Base-by-base conservation (phyloP, 345 rosid species). In the Alliaria petiolata region DNA sequence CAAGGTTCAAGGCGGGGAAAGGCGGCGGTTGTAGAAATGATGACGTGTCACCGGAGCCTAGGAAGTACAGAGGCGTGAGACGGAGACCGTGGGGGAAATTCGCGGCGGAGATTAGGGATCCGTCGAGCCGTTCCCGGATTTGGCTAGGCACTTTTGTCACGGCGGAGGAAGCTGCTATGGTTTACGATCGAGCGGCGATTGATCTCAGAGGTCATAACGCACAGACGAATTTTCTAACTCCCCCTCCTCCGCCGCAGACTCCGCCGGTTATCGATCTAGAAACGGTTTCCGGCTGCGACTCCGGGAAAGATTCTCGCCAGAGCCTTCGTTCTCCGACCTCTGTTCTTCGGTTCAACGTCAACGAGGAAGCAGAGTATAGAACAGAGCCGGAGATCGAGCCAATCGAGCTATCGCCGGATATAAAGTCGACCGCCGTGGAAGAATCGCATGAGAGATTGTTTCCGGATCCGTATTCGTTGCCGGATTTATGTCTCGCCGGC, bases 61-160 rank as follows among this genome's bases (percentile, higher is more conserved):
- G 14, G 4, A 75, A 75, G 53, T 75, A 75, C 49, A 75, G 74
- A 68, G 74, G 98, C 40, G 97, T 93, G 9, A 75, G 98, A 30
- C 85, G 78, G 82, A 81, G 98, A 16, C 91, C 85, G 0, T 93
- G 98, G 97, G 97, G 98, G 1, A 87, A 90, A 13, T 93, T 86
- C 72, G 96, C 96, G 10, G 96, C 98, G 57, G 98, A 93, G 95
- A 93, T 93, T 71, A 85, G 98, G 2, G 96, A 93, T 81, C 93
- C 97, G 1, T 83, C 84, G n/a, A 85, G 73, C 65, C 85, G 88
- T 45, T 70, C 89, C 34, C 82, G 98, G 9, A 85, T 88, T 47
- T 92, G 98, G 98, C 86, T 92, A 0, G 96, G 98, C 19, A 90
- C 98, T 25, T 92, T 86, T 7, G 86, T 78, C 25, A 93, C 98